Evolutionary conservation across 2,329 filamentous ascomycete species (phyloP).

Genomic region (Fusarium sulawesiense): DNA sequence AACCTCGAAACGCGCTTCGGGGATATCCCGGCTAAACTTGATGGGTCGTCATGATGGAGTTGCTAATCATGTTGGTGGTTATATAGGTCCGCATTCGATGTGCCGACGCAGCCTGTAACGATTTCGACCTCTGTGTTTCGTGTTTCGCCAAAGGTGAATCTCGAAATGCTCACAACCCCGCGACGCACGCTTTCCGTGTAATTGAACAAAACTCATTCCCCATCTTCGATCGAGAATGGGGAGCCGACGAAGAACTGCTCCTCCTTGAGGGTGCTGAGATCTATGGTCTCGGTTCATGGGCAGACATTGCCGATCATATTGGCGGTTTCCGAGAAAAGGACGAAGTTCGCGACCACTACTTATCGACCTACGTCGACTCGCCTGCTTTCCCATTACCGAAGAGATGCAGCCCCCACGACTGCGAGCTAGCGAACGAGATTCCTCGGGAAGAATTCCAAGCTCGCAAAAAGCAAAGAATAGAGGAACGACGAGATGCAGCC

Average conservation of each 20-base stretch:
- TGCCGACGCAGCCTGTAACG: slow-evolving; percentile 82
- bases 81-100: slow-evolving; percentile 91
- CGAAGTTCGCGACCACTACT: slow-evolving; percentile 95
- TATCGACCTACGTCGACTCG: slow-evolving; percentile 86
- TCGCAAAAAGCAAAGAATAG: slow-evolving; percentile 91
- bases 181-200: slow-evolving; percentile 88
- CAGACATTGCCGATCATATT: slow-evolving; percentile 97
- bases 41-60: slow-evolving; percentile 39
- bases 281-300: slow-evolving; percentile 96
- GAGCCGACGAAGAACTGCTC: slow-evolving; percentile 95
- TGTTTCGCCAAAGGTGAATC: slow-evolving; percentile 88
- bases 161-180: slow-evolving; percentile 86
- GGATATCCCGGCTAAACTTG: slow-evolving; percentile 43
- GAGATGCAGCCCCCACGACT: slow-evolving; percentile 85
- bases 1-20: slow-evolving; percentile 32
- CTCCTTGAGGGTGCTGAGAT: slow-evolving; percentile 94
- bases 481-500: slow-evolving; percentile 86
- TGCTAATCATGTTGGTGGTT: slow-evolving; percentile 32
- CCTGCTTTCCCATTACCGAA: slow-evolving; percentile 86
- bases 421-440: slow-evolving; percentile 79
- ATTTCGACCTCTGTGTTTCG: slow-evolving; percentile 96
- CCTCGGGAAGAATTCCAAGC: slow-evolving; percentile 93
- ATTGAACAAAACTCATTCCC: slow-evolving; percentile 99
- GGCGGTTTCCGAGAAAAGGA: slow-evolving; percentile 94
- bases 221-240: slow-evolving; percentile 95